These are phyloP conservation scores for Neolentinus lepideus DNA, from an alignment of 1,284 basidiomycete species.

Conservation along the genomic window DNA sequence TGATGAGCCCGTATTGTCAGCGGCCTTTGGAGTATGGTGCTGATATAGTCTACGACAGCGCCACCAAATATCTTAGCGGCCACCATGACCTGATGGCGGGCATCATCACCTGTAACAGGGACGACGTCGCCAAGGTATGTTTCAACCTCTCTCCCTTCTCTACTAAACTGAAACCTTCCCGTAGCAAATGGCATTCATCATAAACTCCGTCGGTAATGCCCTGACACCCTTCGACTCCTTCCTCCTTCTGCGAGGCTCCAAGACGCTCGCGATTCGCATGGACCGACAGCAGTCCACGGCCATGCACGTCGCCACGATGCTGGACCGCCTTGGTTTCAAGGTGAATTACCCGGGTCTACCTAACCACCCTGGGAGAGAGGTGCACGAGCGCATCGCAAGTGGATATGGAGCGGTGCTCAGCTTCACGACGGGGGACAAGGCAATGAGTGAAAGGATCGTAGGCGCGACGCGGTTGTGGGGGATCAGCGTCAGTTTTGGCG, in stretches of 20 bases:
- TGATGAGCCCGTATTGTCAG: constrained; percentile 99
- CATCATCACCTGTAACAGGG: constrained; percentile 86
- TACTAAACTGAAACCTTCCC: not conserved
- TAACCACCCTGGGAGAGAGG: constrained; percentile 76
- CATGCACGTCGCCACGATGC: constrained; percentile 82
- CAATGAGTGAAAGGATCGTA: constrained; percentile 88
- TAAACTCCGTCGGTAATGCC: constrained; percentile 97
- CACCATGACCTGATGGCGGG: constrained; percentile 99
- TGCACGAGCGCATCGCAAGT: constrained; percentile 84
- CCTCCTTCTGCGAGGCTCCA: constrained; percentile 91
- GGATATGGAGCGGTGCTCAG: constrained; percentile 94
- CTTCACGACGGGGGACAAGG: constrained; percentile 92
- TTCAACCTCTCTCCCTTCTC: not conserved
- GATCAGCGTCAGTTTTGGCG: constrained; percentile 96
- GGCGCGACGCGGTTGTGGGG: constrained; percentile 93
- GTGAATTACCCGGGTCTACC: constrained; percentile 93
- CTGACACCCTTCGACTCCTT: constrained; percentile 95
- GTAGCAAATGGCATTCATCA: constrained; percentile 85
- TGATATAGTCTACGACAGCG: constrained; percentile 97
- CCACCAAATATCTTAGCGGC: constrained; percentile 95
- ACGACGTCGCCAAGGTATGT: constrained; percentile 80
- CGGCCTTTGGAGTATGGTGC: constrained; percentile 93
- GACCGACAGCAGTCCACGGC: constrained; percentile 89
- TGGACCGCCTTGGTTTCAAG: constrained; percentile 83
- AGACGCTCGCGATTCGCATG: constrained; percentile 96